Conservation (phyloP, 306 rosid species). For the Argentina anserina region DNA sequence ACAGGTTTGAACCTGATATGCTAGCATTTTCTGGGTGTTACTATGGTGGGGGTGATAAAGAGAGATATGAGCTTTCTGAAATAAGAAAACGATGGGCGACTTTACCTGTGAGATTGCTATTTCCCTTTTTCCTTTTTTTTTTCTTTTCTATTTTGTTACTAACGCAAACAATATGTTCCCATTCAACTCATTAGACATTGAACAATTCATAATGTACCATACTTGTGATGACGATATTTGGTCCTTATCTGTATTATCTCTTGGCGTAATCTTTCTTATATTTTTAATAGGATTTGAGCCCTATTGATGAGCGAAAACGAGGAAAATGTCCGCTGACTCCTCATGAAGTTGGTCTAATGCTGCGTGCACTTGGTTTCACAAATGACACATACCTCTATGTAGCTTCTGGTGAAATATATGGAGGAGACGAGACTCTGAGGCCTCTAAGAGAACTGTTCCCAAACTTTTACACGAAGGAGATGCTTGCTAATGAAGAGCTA, state of each 20-base stretch:
- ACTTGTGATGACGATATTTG: neutral
- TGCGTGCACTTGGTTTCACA: slow-evolving; percentile 87
- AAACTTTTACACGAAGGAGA: slow-evolving; percentile 88
- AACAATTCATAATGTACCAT: neutral
- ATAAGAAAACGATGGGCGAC: slow-evolving; percentile 97
- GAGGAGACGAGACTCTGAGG: slow-evolving; percentile 89
- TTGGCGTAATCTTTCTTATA: slow-evolving; percentile 13
- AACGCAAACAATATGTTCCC: slow-evolving; percentile 3
- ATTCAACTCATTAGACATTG: neutral
- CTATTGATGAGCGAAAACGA: slow-evolving; percentile 84
- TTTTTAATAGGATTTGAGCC: slow-evolving; percentile 70
- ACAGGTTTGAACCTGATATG: slow-evolving; percentile 99
- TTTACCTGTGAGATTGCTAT: slow-evolving; percentile 73
- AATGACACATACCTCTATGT: slow-evolving; percentile 87
- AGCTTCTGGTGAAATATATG: slow-evolving; percentile 98
- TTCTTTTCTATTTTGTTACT: neutral
- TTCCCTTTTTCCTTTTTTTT: neutral
- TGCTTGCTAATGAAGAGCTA: slow-evolving; percentile 79
- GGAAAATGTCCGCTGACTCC: slow-evolving; percentile 99
- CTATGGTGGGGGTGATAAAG: slow-evolving; percentile 97
- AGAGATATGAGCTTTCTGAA: slow-evolving; percentile 86
- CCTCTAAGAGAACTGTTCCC: slow-evolving; percentile 95
- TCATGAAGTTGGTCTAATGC: slow-evolving; percentile 91
- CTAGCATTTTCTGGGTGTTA: slow-evolving; percentile 99
- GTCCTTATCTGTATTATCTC: slow-evolving; percentile 16